These are phyloP conservation scores for Pseudofabraea citricarpa DNA, from an alignment of 2,329 filamentous ascomycete species.

Conservation along the genomic window DNA sequence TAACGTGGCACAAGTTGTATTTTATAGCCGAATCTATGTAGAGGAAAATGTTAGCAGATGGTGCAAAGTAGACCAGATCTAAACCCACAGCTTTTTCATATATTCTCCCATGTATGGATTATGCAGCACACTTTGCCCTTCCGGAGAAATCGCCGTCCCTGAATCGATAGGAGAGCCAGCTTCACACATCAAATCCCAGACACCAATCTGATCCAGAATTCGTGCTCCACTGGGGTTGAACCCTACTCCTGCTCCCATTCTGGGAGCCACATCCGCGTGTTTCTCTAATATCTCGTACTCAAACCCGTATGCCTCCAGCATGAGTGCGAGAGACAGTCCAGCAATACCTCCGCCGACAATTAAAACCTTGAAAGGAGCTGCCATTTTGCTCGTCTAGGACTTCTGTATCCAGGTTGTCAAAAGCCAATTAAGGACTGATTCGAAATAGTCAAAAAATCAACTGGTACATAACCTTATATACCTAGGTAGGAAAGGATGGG, in stretches of 20 bases:
- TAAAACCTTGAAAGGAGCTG: conserved; percentile 25
- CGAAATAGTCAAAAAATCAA: too few species aligned
- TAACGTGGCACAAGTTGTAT: conserved; percentile 32
- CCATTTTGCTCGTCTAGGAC: not conserved
- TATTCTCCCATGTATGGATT: not conserved
- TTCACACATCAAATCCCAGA: conserved; percentile 21
- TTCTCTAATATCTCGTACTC: conserved; percentile 44
- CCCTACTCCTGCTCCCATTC: conserved; percentile 40
- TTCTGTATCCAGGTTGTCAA: too few species aligned
- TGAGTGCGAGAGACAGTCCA: conserved; percentile 39
- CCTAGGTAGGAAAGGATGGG: too few species aligned
- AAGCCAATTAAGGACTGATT: too few species aligned
- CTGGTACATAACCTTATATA: too few species aligned
- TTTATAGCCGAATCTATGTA: conserved; percentile 25
- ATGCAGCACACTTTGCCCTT: not conserved
- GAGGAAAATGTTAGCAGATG: not conserved
- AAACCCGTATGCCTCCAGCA: conserved; percentile 37
- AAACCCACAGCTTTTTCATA: not conserved
- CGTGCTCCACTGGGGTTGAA: conserved; percentile 34
- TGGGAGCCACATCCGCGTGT: conserved; percentile 34
- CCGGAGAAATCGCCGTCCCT: not conserved
- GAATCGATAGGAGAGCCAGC: not conserved
- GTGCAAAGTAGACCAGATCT: not conserved
- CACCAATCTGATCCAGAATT: conserved; percentile 44
- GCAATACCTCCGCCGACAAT: conserved; percentile 43